These are phyloP conservation scores for Agaricus sinodeliciosus DNA, from an alignment of 768 basidiomycete species.

Conservation along the genomic window DNA sequence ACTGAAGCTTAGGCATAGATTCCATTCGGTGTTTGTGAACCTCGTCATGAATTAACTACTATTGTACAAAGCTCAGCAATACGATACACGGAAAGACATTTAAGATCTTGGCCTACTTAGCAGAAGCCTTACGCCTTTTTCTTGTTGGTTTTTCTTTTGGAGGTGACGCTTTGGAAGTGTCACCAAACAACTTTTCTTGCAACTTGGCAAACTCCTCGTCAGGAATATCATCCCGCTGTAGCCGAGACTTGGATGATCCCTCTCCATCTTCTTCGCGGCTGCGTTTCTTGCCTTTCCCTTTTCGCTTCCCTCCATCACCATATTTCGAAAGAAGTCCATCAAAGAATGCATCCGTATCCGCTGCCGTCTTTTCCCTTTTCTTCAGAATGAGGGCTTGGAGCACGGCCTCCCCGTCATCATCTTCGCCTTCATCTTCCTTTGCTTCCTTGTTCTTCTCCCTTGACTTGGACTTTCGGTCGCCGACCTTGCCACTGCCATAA, in stretches of 20 bases:
- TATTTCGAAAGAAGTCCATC: conserved; percentile 75
- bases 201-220: conserved; percentile 60
- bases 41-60: no score
- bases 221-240: conserved; percentile 46
- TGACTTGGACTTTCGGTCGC: conserved; percentile 46
- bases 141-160: conserved; percentile 21
- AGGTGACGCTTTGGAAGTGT: conserved; percentile 27
- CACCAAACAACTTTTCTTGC: conserved; percentile 49
- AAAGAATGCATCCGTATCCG: conserved; percentile 65
- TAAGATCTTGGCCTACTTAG: not conserved
- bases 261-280: conserved; percentile 33
- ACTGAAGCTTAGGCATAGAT: no score
- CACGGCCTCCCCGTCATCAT: conserved; percentile 40
- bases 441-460: conserved; percentile 42
- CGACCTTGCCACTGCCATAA: conserved; percentile 69
- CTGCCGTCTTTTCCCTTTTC: conserved; percentile 57
- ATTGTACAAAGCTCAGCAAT: not conserved
- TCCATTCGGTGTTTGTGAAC: no score
- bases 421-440: conserved; percentile 25
- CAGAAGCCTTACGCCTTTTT: not conserved
- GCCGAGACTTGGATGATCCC: conserved; percentile 35
- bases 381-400: conserved; percentile 80
- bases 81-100: not conserved
- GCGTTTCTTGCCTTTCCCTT: conserved; percentile 53
- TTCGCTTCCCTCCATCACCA: conserved; percentile 35